Evolutionary conservation across 2,329 filamentous ascomycete species (phyloP), one percentile per base, ranked within the genome.

Genomic region (Epichloe scottii): DNA sequence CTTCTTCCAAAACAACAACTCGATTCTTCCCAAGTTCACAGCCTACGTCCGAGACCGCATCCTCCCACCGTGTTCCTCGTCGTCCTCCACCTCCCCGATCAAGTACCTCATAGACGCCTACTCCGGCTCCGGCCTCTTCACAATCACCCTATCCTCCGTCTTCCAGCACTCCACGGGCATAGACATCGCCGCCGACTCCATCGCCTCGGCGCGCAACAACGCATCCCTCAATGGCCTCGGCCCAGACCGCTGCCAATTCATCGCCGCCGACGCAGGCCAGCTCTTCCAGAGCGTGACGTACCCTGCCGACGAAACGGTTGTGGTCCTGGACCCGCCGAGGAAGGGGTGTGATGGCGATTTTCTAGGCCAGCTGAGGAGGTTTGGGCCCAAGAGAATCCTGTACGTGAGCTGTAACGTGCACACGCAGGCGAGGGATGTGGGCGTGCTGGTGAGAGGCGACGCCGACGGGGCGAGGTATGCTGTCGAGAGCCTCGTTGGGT

Each of bases 1-100:
- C 49, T 98, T 98, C 73, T 98, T 98, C 79, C 93, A 98, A 65
- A 98, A 98, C 76, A 98, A 98, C 78, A 97, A 97, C 74, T 94
- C 89, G 51, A 97, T 98, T 68, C 83, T 98, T 23, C 82, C 87
- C 33, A 71, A 74, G 15, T 95, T 97, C 69, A 95, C 89, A 14
- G 77, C 81, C 57, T 95, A 94, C 72, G 87, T 97, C 64, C 86
- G 89, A 55, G 76, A 85, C 38, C 79, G 85, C 66, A 86, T 91
- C 61, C 74, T 90, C 2, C 83, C 82, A 0, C 69, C 75, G 2
- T 52, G 60, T 35, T 60, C 65, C 3, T 51, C 60, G 35, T 59
- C 65, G 48, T 59, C 59, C 52, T 49, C 53, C 38, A 68, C 69
- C 48, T 82, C 52, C 37, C 68, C 69, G 47, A 83, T 95, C 68